Base-by-base conservation (phyloP, 2,329 filamentous ascomycete genomes). In the Alternaria longipes region DNA sequence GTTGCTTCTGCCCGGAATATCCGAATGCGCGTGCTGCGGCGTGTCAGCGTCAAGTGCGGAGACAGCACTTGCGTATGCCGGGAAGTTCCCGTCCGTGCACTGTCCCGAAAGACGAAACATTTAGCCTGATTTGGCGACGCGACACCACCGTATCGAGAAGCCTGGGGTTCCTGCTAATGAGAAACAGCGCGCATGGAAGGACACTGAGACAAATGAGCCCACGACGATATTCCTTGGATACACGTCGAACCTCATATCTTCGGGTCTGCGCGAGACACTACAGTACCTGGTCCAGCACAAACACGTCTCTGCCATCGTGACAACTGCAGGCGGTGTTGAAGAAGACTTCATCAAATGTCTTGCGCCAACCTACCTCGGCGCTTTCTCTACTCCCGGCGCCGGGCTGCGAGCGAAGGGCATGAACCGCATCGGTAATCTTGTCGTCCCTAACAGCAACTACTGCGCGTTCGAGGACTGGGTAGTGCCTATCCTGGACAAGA, bases 271-370 rank as follows among this genome's bases (percentile, higher is more conserved):
- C 55, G 94, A 97, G 68, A 94, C 94, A 36, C 84, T 99, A 67
- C 91, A 95, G 58, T 99, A 93, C 82, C 87, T 99, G 1, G 94
- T 96, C 45, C 87, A 98, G 81, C 93, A 99, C 82, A 90, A 89
- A 65, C 94, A 98, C 77, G 89, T 99, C 65, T 95, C 93, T 1
- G 91, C 91, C 68, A 92, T 99, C 73, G 95, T 99, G 62, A 97
- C 95, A 24, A 97, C 95, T 0, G 95, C 95, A 0, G 95, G 95
- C 45, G 95, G 95, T 51, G 88, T 99, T 54, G 95, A 99, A 80
- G 95, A 99, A 78, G 95, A 99, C 80, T 89, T 99, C 59, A 99
- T 99, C 85, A 99, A 99, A 83, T 99, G 95, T 73, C 89, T 99
- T 3, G 95, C 91, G 11, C 90, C 93, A 54, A 99, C 95, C 0